Evolutionary conservation across 2,329 filamentous ascomycete species (phyloP).

Genomic region (Microsporum ferrugineum): DNA sequence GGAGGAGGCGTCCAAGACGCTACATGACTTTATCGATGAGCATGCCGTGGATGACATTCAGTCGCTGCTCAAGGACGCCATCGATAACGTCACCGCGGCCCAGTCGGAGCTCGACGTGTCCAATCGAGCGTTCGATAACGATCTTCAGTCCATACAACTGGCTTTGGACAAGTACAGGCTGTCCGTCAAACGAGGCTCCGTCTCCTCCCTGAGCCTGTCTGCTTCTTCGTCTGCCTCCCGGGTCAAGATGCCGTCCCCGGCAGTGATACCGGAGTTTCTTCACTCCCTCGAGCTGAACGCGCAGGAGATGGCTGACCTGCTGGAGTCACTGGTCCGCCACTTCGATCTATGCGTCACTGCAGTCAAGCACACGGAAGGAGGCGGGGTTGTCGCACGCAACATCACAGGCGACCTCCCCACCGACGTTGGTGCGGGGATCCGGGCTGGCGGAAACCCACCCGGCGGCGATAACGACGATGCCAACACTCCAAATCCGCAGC

Average conservation of each 20-base stretch:
- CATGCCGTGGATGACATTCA: conserved; percentile 48
- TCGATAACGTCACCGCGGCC: conserved; percentile 49
- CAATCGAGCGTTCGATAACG: conserved; percentile 58
- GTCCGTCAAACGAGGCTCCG: conserved; percentile 21
- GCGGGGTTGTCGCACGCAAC: conserved; percentile 55
- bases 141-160: conserved; percentile 55
- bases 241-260: conserved; percentile 25
- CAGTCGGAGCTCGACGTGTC: conserved; percentile 47
- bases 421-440: conserved; percentile 32
- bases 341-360: conserved; percentile 91
- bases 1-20: conserved; percentile 38
- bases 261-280: conserved; percentile 44
- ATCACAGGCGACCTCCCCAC: conserved; percentile 52
- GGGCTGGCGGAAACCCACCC: conserved; percentile 22
- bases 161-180: conserved; percentile 38
- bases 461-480: conserved; percentile 23
- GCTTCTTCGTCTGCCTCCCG: conserved; percentile 27
- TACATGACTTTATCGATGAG: conserved; percentile 58
- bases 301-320: conserved; percentile 66
- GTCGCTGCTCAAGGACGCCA: conserved; percentile 45
- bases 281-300: conserved; percentile 59
- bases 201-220: conserved; percentile 17
- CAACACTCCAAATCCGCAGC: conserved; percentile 33
- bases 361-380: conserved; percentile 78
- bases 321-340: conserved; percentile 71